Evolutionary conservation across 2,329 filamentous ascomycete species (phyloP), one percentile per base, ranked within the genome.

Genomic region (Diaporthe citrichinensis): DNA sequence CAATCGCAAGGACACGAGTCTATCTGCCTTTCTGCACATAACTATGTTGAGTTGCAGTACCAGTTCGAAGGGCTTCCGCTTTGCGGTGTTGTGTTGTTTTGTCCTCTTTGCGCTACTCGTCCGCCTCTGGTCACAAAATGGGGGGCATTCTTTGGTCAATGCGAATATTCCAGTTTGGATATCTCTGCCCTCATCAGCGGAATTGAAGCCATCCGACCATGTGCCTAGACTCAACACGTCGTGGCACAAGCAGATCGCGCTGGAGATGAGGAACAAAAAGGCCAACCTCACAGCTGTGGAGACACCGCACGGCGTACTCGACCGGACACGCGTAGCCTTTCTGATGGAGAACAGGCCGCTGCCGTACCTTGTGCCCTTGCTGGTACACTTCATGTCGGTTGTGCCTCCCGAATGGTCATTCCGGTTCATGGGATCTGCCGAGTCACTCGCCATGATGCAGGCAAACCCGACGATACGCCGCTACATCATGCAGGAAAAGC

Each of bases 321-420:
- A 74, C 41, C 65, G 72, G 12, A 74, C 65, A 20, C 72, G 72
- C 5, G 85, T 91, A 44, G 89, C 88, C 25, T 85, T 91, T 7
- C 84, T 91, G 20, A 86, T 91, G 76, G 89, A 91, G 79, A 87
- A 87, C 81, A 86, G 89, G 1, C 79, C 87, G 1, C 83, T 85
- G 39, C 84, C 88, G 2, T 82, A 87, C 75, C 85, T 91, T 49
- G 88, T 88, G 3, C 88, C 89, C 0, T 83, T 90, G 34, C 83
- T 90, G 80, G 84, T 90, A 34, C 89, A 91, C 79, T 89, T 90
- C 82, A 90, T 90, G 77, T 84, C 86, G 7, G 87, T 90, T 23
- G 86, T 90, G 1, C 89, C 89, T 3, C 86, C 88, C 0, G 88
- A 90, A 81, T 91, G 89, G 89, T 86, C 85, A 28, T 89, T 90